phyloP scores from a whole-genome alignment of 139 green algal species.

The Yamagishiella unicocca region DNA sequence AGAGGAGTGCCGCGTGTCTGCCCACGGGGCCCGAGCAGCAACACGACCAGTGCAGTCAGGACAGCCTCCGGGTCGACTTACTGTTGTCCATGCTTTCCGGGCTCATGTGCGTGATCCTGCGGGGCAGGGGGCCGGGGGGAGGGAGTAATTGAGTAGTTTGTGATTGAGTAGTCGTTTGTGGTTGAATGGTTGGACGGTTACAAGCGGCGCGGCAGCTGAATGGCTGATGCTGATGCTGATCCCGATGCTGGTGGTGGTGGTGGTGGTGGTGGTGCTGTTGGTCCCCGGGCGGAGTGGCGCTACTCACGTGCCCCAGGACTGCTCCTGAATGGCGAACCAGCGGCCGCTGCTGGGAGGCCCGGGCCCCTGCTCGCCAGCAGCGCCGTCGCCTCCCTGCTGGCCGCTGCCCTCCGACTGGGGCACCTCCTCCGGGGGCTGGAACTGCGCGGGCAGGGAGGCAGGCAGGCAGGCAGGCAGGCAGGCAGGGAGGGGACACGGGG shows the following conservation, averaged over 20 bases:
- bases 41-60: no score
- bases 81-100: constrained; percentile 44
- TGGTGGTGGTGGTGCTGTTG: no score
- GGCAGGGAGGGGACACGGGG: not conserved
- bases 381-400: not conserved
- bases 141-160: no score
- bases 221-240: no score
- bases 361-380: not conserved
- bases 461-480: not conserved
- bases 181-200: no score
- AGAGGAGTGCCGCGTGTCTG: no score
- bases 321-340: constrained; percentile 41
- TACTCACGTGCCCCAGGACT: constrained; percentile 47
- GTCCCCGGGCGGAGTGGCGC: no score
- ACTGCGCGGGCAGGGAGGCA: not conserved
- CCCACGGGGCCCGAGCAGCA: no score
- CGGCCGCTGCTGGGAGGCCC: not conserved
- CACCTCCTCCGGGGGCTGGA: constrained; percentile 23
- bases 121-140: not conserved
- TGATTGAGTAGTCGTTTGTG: no score
- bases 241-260: no score
- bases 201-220: not conserved
- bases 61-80: no score
- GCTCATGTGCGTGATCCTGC: constrained; percentile 44
- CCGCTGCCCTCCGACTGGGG: not conserved